Percentiles rank a stretch among this genome's conserved stretches.
These are phyloP conservation scores for Penicillium italicum DNA, from an alignment of 2,329 filamentous ascomycete genomes.

Conservation along the genomic window DNA sequence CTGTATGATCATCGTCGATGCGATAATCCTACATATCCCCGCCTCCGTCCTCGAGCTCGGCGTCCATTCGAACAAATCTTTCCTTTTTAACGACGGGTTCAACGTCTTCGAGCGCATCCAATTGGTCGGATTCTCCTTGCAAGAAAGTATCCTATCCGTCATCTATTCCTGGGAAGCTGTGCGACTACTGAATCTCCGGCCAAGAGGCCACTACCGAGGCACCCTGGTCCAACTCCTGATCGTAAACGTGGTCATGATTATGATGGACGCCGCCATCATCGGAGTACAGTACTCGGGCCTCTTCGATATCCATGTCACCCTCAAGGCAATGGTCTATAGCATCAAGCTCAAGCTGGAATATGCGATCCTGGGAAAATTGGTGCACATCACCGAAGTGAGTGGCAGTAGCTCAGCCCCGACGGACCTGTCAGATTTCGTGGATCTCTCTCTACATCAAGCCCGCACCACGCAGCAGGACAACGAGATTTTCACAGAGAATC, in stretches of 20 bases:
- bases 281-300: slow-evolving; percentile 41
- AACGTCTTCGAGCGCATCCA: slow-evolving; percentile 52
- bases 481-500: slow-evolving; percentile 5
- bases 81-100: slow-evolving; percentile 33
- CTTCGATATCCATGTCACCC: slow-evolving; percentile 44
- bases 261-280: slow-evolving; percentile 44
- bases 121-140: slow-evolving; percentile 53
- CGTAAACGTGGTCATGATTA: slow-evolving; percentile 47
- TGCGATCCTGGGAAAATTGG: slow-evolving; percentile 43
- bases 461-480: slow-evolving; percentile 10
- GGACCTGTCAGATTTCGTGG: slow-evolving; percentile 25
- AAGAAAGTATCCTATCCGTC: slow-evolving; percentile 52
- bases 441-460: slow-evolving; percentile 17
- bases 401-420: slow-evolving; percentile 17
- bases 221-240: slow-evolving; percentile 47
- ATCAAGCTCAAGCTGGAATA: slow-evolving; percentile 50
- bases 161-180: slow-evolving; percentile 53
- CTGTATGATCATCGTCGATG: slow-evolving; percentile 45
- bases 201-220: slow-evolving; percentile 36
- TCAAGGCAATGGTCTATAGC: slow-evolving; percentile 47
- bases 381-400: slow-evolving; percentile 24
- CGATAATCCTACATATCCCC: slow-evolving; percentile 42
- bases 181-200: slow-evolving; percentile 46
- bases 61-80: slow-evolving; percentile 27
- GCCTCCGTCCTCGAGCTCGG: slow-evolving; percentile 43